Evolutionary conservation across 345 rosid species (phyloP), one percentile per base, ranked within the genome.

Genomic region (Rhodamnia argentea): DNA sequence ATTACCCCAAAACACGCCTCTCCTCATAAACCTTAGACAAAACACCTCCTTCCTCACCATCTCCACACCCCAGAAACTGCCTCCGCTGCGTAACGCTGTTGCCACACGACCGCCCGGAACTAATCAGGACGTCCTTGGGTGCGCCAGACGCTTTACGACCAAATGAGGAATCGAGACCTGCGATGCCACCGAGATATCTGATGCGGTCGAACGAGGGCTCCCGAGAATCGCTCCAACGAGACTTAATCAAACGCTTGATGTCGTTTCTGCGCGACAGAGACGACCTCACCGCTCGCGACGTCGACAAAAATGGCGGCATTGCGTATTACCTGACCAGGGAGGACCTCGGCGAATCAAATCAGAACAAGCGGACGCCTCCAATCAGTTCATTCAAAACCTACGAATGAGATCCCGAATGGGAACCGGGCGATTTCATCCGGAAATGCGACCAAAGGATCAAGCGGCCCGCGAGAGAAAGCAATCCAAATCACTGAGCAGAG

Each of bases 31-130:
- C 93, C 88, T 93, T 97, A 1, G 99, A 94, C 83, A 97, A 87
- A 87, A 90, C 95, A 78, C 92, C 91, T 32, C 95, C 98, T 89
- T 94, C 98, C 87, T 97, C 99, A 0, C 98, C 98, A 54, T 97
- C 99, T 44, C 99, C 99, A 40, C 98, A 94, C 15, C 99, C 98
- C 82, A 97, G 94, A 91, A 97, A 96, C 78, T 81, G 93, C 89
- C 98, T 94, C 85, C 89, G 92, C 78, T 93, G 98, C 76, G 88
- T 6, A 52, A 86, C n/a, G 50, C 50, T 84, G 32, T 59, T 83
- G 74, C 84, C 53, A 16, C 74, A 85, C 26, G 85, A 74, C 54
- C 84, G 84, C 29, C 89, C 88, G 24, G 85, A 75, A 7, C 87
- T 37, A 27, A 82, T n/a, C 84, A 82, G 52, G 74, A n/a, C 75